Conservation (phyloP, 495 filamentous ascomycete species). For the Immersiella caudata region DNA sequence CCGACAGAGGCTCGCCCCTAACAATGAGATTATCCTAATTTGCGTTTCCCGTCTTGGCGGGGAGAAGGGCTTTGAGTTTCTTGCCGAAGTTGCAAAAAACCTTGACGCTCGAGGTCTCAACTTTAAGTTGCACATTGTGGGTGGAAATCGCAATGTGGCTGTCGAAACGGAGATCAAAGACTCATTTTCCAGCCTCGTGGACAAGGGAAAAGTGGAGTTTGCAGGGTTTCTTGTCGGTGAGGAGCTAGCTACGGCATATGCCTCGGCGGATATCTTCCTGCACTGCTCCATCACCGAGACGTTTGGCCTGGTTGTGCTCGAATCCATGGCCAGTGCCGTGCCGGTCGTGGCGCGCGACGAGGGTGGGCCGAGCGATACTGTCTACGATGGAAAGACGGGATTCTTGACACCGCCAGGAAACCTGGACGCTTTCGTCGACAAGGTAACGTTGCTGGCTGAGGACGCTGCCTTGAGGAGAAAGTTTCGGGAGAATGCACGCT, state of each 20-base stretch:
- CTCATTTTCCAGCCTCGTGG: conserved; percentile 49
- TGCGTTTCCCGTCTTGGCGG: conserved; percentile 62
- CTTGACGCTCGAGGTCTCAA: conserved; percentile 55
- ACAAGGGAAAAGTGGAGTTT: conserved; percentile 56
- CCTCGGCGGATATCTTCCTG: conserved; percentile 62
- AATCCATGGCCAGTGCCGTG: conserved; percentile 67
- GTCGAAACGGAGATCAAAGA: conserved; percentile 58
- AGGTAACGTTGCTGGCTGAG: conserved; percentile 44
- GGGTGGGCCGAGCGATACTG: conserved; percentile 65
- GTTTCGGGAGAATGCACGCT: conserved; percentile 47
- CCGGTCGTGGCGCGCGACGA: conserved; percentile 66
- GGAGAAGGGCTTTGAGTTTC: conserved; percentile 67
- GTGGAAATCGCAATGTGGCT: conserved; percentile 61
- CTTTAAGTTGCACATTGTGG: conserved; percentile 64
- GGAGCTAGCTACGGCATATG: conserved; percentile 59
- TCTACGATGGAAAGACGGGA: conserved; percentile 57
- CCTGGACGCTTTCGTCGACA: conserved; percentile 53
- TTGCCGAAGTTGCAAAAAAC: conserved; percentile 52
- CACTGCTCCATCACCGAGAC: conserved; percentile 69
- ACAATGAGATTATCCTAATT: conserved; percentile 61
- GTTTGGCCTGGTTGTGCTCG: conserved; percentile 66
- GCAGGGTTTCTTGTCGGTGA: conserved; percentile 60
- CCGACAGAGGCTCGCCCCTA: conserved; percentile 54
- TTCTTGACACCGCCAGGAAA: conserved; percentile 60
- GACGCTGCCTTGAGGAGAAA: conserved; percentile 42